A percentile compares a stretch with the other conserved stretches of the same genome.
Conservation (phyloP, 2,329 filamentous ascomycete species). For the Fusarium sp. region DNA sequence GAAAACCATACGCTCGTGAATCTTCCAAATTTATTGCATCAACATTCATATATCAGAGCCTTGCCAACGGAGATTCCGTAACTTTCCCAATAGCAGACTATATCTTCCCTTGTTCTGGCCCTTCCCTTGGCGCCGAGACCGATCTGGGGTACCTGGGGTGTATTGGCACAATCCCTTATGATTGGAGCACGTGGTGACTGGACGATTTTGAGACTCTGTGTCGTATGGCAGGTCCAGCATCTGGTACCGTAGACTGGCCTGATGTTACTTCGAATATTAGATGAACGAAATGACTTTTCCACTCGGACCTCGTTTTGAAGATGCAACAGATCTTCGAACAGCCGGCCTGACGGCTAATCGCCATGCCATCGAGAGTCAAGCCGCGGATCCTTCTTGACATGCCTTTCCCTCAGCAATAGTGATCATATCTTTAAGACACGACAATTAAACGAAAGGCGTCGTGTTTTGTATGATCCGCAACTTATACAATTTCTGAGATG, state of each 20-base stretch:
- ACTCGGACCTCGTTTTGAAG: no score
- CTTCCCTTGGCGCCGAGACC: background rate
- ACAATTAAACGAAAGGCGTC: background rate
- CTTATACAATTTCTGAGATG: background rate
- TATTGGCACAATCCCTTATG: background rate
- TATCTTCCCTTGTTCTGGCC: background rate
- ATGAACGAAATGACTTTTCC: background rate
- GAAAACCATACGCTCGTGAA: background rate
- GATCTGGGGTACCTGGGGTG: background rate
- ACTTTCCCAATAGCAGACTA: background rate
- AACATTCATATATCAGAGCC: slow-evolving; percentile 23
- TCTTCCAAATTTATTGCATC: no score
- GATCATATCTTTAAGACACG: background rate
- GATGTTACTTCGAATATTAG: no score
- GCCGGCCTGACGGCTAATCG: no score
- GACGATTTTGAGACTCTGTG: background rate
- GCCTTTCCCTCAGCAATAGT: background rate
- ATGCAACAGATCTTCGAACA: background rate
- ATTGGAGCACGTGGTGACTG: background rate
- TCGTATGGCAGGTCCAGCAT: background rate
- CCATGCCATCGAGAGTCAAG: background rate
- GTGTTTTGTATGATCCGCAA: no score
- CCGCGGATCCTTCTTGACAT: background rate
- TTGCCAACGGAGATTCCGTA: background rate
- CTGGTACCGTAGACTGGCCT: background rate